Evolutionary conservation across 768 basidiomycete species (phyloP), one percentile per base, ranked within the genome.

Genomic region (Royoungia palumana): DNA sequence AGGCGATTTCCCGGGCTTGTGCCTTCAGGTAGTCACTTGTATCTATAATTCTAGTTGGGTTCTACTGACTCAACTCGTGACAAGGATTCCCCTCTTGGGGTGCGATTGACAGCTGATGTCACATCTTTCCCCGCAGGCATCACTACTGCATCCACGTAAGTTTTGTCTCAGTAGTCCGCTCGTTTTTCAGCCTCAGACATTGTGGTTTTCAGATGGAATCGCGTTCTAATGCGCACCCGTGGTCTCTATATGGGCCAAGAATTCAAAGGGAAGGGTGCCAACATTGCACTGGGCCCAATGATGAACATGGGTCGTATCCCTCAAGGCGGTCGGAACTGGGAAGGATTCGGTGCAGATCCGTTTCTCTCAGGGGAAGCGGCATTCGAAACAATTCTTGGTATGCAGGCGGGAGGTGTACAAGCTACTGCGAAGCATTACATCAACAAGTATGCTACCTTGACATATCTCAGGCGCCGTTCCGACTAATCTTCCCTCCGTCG

Each of bases 271-370:
- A 93, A 94, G 62, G 94, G 94, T 20, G 83, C 89, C 40, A 80
- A 96, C 57, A 71, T 94, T 41, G 85, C 83, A 10, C 76, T 94
- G 7, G 80, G 77, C 21, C 79, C 90, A 0, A 89, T 89, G 85
- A 93, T 90, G 82, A 93, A 94, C 63, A 79, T 94, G 73, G 88
- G 85, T 1, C 80, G 89, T n/a, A 68, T 85, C 16, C 82, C 87
- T 4, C 74, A 80, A 54, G 90, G 87, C 6, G 94, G 94, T 13
- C 75, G 94, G 22, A 92, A 94, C 67, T 95, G 91, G 90, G 94
- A 95, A 74, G 91, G 90, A 16, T 94, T 93, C 50, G 92, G 93
- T 25, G 90, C 79, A 8, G 94, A 96, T 64, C 94, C 94, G 0
- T 95, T 82, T 70, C 72, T 95, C 13, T 60, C 80, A 16, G 91